Evolutionary conservation across 2,329 filamentous ascomycete genomes (phyloP).

Genomic region (Penicillium brasilianum): DNA sequence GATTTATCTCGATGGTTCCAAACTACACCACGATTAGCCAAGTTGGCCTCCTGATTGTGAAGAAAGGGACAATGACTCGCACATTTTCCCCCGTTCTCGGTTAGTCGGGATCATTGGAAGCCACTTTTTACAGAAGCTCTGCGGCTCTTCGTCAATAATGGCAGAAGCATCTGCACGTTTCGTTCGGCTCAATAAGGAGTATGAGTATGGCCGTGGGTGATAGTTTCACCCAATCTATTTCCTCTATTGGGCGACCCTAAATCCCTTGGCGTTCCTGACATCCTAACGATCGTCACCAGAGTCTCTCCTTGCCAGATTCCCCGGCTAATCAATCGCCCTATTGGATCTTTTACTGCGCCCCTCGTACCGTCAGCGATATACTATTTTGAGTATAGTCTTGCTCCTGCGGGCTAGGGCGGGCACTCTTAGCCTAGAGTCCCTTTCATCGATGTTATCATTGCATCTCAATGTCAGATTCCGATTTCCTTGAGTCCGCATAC

Average conservation of each 20-base stretch:
- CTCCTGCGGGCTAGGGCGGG: too few relatives aligned
- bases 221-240: too few relatives aligned
- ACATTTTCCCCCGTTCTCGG: conserved; percentile 10
- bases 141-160: not conserved
- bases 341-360: conserved; percentile 1
- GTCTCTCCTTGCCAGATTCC: not conserved
- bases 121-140: not conserved
- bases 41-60: not conserved
- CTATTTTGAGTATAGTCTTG: conserved; percentile 15
- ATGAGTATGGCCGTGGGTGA: too few relatives aligned
- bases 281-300: not conserved
- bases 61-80: conserved; percentile 3
- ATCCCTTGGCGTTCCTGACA: not conserved
- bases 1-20: not conserved
- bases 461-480: not conserved
- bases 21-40: not conserved
- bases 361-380: conserved; percentile 20
- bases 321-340: not conserved
- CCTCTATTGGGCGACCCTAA: not conserved
- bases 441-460: not conserved
- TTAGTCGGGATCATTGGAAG: not conserved
- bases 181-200: too few relatives aligned
- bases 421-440: not conserved
- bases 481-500: not conserved
- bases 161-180: not conserved